Evolutionary conservation across 169 alveolate species (phyloP), one percentile per base, ranked within the genome.

Genomic region (Plasmodium fragile): DNA sequence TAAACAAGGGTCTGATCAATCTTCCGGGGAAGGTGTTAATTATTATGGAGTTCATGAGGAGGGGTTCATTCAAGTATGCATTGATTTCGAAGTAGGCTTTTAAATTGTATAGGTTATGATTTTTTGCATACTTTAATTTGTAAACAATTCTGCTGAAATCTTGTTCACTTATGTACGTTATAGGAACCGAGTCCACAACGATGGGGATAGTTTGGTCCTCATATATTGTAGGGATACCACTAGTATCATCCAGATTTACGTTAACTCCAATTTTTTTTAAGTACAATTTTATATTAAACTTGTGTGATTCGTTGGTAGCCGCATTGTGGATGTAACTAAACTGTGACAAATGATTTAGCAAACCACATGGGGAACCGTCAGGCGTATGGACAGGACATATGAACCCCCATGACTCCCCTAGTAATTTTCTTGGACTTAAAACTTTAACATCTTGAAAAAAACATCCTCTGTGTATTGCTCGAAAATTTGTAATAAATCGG

Each of bases 371-470:
- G n/a, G 99, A 99, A 69, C 99, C 99, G 97, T 99, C 99, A 49
- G 99, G 99, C 0, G 99, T 99, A 95, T 99, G 99, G 22, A 99
- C 99, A 3, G 99, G 99, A 81, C 99, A 99, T 18, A 99, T 96
- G 96, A 99, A 99, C 43, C 99, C 99, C 99, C 99, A 99, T 52
- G 99, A 97, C 92, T 99, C 99, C 0, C 99, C 99, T 30, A 99
- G 96, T 92, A 99, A 96, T 96, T 99, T 99, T 93, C 99, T 98
- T 28, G 94, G 94, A 25, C 80, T 41, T 80, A 91, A 79, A n/a
- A 71, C 81, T 45, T 91, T 91, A 28, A 91, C 81, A 16, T 91
- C 92, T 81, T 81, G 92, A 94, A 99, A 99, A 95, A 98, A 98
- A 59, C 98, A 98, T 13, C 99, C 99, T 93, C 99, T 97, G 95